Percentiles rank a stretch among this genome's conserved stretches.
Evolutionary conservation across 768 basidiomycete genomes (phyloP).

Genomic region (Filobasidium floriforme): DNA sequence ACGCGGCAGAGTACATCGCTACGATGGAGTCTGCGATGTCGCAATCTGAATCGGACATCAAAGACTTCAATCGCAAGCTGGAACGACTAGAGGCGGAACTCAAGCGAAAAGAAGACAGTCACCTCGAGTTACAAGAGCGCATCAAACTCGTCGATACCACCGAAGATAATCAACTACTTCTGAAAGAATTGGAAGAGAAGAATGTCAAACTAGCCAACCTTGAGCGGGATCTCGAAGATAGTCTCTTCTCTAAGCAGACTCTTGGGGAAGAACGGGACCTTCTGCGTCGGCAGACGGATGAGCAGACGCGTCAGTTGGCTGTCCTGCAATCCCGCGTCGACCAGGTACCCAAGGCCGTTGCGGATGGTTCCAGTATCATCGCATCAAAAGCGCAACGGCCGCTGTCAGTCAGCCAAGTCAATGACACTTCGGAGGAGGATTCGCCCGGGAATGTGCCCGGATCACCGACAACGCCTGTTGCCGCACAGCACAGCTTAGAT

Average conservation of each 20-base stretch:
- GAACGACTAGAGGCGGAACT: conserved; percentile 70
- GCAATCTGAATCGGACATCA: conserved; percentile 44
- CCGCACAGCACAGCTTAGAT: conserved; percentile 37
- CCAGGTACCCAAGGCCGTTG: background rate
- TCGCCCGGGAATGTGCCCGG: conserved; percentile 17
- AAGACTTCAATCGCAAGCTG: conserved; percentile 61
- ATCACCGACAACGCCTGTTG: conserved; percentile 18
- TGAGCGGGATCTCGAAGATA: conserved; percentile 69
- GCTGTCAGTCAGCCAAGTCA: background rate
- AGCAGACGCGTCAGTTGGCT: conserved; percentile 63
- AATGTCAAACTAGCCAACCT: conserved; percentile 68
- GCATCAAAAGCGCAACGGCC: background rate
- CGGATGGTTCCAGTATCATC: background rate
- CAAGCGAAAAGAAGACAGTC: conserved; percentile 65
- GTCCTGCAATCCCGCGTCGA: conserved; percentile 33
- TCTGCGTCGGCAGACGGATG: conserved; percentile 60
- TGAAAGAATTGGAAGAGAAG: conserved; percentile 69
- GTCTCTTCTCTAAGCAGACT: conserved; percentile 64
- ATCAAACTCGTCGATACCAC: conserved; percentile 57
- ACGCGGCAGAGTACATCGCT: conserved; percentile 68
- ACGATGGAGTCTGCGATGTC: conserved; percentile 76
- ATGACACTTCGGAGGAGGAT: background rate
- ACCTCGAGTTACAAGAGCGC: conserved; percentile 61
- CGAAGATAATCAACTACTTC: conserved; percentile 61
- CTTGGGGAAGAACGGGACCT: conserved; percentile 61